Conservation (phyloP, 2,329 filamentous ascomycete species). For the Fonsecaea pugnacius region DNA sequence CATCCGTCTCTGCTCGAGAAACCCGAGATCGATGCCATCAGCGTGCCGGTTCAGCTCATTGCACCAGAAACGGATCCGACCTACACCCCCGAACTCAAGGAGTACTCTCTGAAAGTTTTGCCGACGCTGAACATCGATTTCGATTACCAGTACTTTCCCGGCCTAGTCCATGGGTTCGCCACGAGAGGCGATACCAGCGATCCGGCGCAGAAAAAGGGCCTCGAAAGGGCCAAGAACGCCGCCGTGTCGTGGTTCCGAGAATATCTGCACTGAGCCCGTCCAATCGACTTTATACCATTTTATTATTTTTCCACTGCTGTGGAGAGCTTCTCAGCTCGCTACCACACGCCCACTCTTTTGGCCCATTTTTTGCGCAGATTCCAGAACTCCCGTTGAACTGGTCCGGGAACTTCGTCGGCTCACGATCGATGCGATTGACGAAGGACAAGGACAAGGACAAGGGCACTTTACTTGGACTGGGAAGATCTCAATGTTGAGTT, state of each 20-base stretch:
- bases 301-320: neutral
- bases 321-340: neutral
- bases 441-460: too few species aligned
- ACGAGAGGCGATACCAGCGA: slow-evolving; percentile 49
- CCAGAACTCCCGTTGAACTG: neutral
- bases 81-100: slow-evolving; percentile 55
- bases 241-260: slow-evolving; percentile 52
- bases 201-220: slow-evolving; percentile 49
- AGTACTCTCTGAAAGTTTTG: slow-evolving; percentile 47
- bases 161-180: slow-evolving; percentile 54
- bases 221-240: slow-evolving; percentile 56
- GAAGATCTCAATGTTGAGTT: too few species aligned
- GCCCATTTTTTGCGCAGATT: neutral
- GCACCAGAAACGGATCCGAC: slow-evolving; percentile 55
- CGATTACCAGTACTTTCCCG: slow-evolving; percentile 59
- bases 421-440: too few species aligned
- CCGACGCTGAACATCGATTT: slow-evolving; percentile 48
- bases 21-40: slow-evolving; percentile 52
- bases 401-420: neutral
- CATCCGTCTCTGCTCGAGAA: slow-evolving; percentile 53
- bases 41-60: slow-evolving; percentile 57
- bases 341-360: neutral
- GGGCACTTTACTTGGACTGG: too few species aligned
- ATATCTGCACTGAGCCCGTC: slow-evolving; percentile 10
- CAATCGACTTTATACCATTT: neutral